phyloP scores from a whole-genome alignment of 495 filamentous ascomycete species.

The Aspergillus steynii region DNA sequence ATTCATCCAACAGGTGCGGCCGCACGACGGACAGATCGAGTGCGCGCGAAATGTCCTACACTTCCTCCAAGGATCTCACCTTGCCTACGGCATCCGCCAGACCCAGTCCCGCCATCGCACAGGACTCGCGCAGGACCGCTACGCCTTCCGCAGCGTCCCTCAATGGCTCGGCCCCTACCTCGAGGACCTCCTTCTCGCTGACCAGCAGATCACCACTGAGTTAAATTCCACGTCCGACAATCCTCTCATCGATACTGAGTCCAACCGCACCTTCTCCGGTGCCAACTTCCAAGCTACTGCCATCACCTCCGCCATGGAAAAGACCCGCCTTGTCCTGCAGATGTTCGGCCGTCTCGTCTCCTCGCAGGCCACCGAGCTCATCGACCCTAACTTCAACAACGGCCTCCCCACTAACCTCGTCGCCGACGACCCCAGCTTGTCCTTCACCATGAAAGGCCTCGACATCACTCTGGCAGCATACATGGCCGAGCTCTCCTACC shows the following conservation, averaged over 20 bases:
- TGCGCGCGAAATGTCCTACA: slow-evolving; percentile 53
- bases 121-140: slow-evolving; percentile 61
- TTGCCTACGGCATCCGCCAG: slow-evolving; percentile 18
- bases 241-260: slow-evolving; percentile 51
- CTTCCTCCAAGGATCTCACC: slow-evolving; percentile 47
- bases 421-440: slow-evolving; percentile 56
- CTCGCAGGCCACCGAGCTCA: slow-evolving; percentile 57
- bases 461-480: slow-evolving; percentile 66
- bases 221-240: slow-evolving; percentile 67
- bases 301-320: slow-evolving; percentile 66
- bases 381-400: slow-evolving; percentile 56
- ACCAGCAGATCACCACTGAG: slow-evolving; percentile 55
- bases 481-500: slow-evolving; percentile 56
- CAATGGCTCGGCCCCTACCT: slow-evolving; percentile 68
- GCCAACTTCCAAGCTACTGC: slow-evolving; percentile 65
- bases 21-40: slow-evolving; percentile 64
- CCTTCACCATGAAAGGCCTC: slow-evolving; percentile 62
- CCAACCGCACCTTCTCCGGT: slow-evolving; percentile 37
- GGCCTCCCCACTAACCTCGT: slow-evolving; percentile 62
- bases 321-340: slow-evolving; percentile 54
- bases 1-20: slow-evolving; percentile 58
- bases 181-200: slow-evolving; percentile 59
- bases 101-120: slow-evolving; percentile 11
- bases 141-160: slow-evolving; percentile 57
- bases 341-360: slow-evolving; percentile 61